Percentiles rank a stretch among this genome's conserved stretches.
phyloP scores from a whole-genome alignment of 208 protist genomes.

The Trypanosoma conorhini region DNA sequence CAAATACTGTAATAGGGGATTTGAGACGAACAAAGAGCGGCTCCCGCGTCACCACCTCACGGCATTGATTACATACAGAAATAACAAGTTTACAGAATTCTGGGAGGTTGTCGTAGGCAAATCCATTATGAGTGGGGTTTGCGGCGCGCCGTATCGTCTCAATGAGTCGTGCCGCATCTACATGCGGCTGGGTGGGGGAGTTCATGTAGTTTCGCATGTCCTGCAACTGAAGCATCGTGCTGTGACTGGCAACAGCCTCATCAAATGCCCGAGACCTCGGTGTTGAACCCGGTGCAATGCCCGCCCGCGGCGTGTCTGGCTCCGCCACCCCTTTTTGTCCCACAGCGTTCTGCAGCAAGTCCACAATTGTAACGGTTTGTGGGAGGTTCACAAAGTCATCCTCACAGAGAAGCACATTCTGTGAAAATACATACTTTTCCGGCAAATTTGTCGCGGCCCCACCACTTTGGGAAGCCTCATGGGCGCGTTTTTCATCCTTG shows the following conservation, averaged over 20 bases:
- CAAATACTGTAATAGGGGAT: conserved; percentile 90
- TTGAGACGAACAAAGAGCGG: conserved; percentile 87
- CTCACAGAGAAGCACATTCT: conserved; percentile 88
- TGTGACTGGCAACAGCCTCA: conserved; percentile 87
- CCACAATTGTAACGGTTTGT: conserved; percentile 87
- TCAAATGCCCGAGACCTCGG: conserved; percentile 58
- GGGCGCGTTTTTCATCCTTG: conserved; percentile 57
- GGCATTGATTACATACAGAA: conserved; percentile 83
- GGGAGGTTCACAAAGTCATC: conserved; percentile 79
- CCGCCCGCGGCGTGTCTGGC: conserved; percentile 84
- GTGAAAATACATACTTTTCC: conserved; percentile 87
- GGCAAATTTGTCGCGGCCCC: conserved; percentile 33
- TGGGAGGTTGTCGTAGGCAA: conserved; percentile 81
- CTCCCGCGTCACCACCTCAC: conserved; percentile 87
- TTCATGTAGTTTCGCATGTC: conserved; percentile 91
- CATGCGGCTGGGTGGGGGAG: conserved; percentile 78
- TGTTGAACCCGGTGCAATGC: conserved; percentile 34
- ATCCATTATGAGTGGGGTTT: conserved; percentile 71
- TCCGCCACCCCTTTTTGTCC: conserved; percentile 79
- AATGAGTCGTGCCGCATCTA: conserved; percentile 83
- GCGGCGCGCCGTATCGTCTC: conserved; percentile 81
- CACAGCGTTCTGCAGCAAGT: conserved; percentile 85
- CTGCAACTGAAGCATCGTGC: conserved; percentile 88
- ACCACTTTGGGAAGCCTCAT: conserved; percentile 39
- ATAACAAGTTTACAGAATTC: conserved; percentile 88